Base-by-base conservation (phyloP, 108 stramenopile species). In the Licmophora abbreviata region DNA sequence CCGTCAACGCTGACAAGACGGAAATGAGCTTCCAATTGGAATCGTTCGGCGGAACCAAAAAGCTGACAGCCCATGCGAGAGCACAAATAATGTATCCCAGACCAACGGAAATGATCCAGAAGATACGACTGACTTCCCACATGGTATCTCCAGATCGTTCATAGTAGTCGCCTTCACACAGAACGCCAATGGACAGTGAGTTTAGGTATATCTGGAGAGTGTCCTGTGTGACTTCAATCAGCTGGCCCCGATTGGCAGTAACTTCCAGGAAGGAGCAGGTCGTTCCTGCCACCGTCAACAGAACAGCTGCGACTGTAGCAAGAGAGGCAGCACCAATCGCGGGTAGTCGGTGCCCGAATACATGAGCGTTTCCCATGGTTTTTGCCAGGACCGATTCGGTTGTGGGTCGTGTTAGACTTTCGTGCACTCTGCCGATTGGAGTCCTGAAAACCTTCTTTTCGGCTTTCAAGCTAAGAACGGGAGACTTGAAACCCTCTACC, bases 1-100 rank as follows among this genome's bases (percentile, higher is more conserved):
- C 71, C 20, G 64, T 48, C 1, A 65, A 17, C 6, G 62, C 63
- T 24, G 50, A 29, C 26, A 61, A 22, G 0, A 65, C 7, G 20
- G 59, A 61, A 7, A 72, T 35, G 3, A 50, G 17, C 37, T 54
- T 60, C 71, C 71, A 72, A 23, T 29, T 72, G 37, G 30, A 41
- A 10, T 22, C 28, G 14, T 49, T 65, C 36, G 71, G 71, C 9
- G 52, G 24, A 11, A 70, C 18, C 2, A 56, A 29, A 22, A 61
- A 23, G 1, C 58, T 52, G 17, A 63, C 15, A 22, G 48, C 11
- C 59, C 59, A 61, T 17, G 59, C 54, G 37, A 65, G 6, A 7
- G 53, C 29, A 0, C 37, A 20, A 9, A 54, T 48, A 14, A 64
- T 12, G 0, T 37, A 28, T 42, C 71, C 71, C 20, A 72, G 17